phyloP scores from a whole-genome alignment of 768 basidiomycete genomes.

The Phanerochaete sordida region DNA sequence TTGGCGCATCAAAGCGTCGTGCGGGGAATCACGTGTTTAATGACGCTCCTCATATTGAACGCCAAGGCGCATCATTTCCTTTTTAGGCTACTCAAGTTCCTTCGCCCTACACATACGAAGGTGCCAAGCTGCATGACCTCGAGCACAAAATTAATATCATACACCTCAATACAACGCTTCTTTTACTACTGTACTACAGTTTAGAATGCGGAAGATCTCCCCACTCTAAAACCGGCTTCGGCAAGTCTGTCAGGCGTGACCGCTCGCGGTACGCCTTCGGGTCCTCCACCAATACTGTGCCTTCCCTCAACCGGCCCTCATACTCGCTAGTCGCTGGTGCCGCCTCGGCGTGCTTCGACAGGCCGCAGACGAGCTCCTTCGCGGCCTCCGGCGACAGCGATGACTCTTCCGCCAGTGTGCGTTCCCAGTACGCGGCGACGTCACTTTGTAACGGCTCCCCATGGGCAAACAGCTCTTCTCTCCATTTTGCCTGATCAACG shows the following conservation, averaged over 20 bases:
- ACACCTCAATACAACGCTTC: neutral
- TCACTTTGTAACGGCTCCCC: constrained; percentile 53
- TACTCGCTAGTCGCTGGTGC: constrained; percentile 55
- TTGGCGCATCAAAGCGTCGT: too few species aligned
- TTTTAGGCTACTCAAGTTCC: neutral
- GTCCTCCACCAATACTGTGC: constrained; percentile 64
- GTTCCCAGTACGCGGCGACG: constrained; percentile 63
- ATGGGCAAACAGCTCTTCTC: constrained; percentile 45
- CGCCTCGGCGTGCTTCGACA: constrained; percentile 55
- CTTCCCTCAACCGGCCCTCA: constrained; percentile 39
- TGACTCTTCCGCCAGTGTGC: constrained; percentile 36
- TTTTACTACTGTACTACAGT: constrained; percentile 30
- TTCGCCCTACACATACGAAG: too few species aligned
- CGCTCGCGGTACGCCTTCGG: constrained; percentile 60
- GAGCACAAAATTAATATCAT: too few species aligned
- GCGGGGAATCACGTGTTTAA: neutral
- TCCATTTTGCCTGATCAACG: constrained; percentile 50
- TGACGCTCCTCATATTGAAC: neutral
- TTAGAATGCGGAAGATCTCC: constrained; percentile 64
- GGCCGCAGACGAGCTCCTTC: constrained; percentile 43
- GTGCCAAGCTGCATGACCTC: too few species aligned
- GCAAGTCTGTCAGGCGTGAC: constrained; percentile 49
- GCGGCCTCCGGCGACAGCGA: constrained; percentile 26
- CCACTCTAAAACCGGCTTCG: constrained; percentile 72
- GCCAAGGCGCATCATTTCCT: neutral